Percentiles rank a stretch among this genome's conserved stretches.
Conservation (phyloP, 164 flowering plant species). For the Umbellularia californica region DNA sequence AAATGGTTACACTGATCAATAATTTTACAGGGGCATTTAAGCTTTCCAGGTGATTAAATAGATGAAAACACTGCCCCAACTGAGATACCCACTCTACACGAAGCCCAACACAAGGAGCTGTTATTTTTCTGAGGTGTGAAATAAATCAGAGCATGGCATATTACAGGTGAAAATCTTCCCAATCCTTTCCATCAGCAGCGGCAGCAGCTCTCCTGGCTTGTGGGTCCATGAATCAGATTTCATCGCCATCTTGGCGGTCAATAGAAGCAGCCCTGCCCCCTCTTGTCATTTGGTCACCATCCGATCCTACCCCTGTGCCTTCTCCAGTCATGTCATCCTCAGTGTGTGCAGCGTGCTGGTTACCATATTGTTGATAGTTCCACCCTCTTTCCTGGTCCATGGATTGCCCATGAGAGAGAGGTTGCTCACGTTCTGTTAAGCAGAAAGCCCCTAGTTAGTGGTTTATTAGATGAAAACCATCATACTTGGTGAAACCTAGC, state of each 20-base stretch:
- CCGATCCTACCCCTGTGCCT: slow-evolving; percentile 17
- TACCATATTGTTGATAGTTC: slow-evolving; percentile 12
- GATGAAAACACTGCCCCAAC: not conserved
- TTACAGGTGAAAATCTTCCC: slow-evolving; percentile 3
- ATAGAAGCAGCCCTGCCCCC: slow-evolving; percentile 17
- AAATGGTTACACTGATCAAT: slow-evolving; percentile 3
- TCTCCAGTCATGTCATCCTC: slow-evolving; percentile 14
- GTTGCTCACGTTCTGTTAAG: slow-evolving; percentile 31
- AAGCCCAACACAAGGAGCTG: slow-evolving; percentile 2
- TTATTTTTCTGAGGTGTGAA: not conserved
- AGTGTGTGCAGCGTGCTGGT: slow-evolving; percentile 3
- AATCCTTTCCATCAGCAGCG: not conserved
- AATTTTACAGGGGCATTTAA: slow-evolving; percentile 21
- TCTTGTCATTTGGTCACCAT: slow-evolving; percentile 13
- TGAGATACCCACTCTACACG: not conserved
- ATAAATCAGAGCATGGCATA: slow-evolving; percentile 8
- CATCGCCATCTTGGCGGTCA: slow-evolving; percentile 23
- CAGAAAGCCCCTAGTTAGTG: not conserved
- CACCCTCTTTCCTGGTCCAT: slow-evolving; percentile 32
- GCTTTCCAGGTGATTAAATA: not conserved
- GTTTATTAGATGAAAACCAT: not conserved
- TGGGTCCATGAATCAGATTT: slow-evolving; percentile 5
- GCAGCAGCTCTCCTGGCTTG: not conserved
- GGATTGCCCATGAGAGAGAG: slow-evolving; percentile 32
- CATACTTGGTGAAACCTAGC: not conserved